These are phyloP conservation scores for Yamadazyma mexicana DNA, from an alignment of 1,139 yeast species.

Conservation along the genomic window DNA sequence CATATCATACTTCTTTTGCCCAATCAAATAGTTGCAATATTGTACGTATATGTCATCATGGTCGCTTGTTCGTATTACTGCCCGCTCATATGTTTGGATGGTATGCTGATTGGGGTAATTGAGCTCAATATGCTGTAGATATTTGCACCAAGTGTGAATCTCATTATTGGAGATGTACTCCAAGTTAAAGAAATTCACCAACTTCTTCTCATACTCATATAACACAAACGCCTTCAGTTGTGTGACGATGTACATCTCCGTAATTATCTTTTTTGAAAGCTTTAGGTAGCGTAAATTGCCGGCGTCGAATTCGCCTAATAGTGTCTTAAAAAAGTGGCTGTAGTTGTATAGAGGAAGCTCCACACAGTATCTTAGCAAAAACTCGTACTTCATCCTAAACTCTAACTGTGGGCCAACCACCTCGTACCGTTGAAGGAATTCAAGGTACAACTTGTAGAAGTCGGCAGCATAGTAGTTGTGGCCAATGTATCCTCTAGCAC, in stretches of 20 bases:
- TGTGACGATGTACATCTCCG: slow-evolving; percentile 58
- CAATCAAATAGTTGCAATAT: slow-evolving; percentile 49
- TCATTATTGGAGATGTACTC: slow-evolving; percentile 44
- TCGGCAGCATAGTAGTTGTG: slow-evolving; percentile 70
- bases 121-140: slow-evolving; percentile 56
- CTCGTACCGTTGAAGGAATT: slow-evolving; percentile 45
- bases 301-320: slow-evolving; percentile 39
- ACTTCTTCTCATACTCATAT: slow-evolving; percentile 60
- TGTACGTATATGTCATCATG: slow-evolving; percentile 64
- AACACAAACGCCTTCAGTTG: slow-evolving; percentile 61
- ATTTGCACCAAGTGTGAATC: slow-evolving; percentile 57
- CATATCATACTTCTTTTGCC: slow-evolving; percentile 23
- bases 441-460: slow-evolving; percentile 73
- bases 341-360: slow-evolving; percentile 81
- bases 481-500: slow-evolving; percentile 66
- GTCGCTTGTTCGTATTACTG: slow-evolving; percentile 51
- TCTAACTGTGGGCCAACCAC: slow-evolving; percentile 30
- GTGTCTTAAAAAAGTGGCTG: slow-evolving; percentile 49
- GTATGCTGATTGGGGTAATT: slow-evolving; percentile 31
- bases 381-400: slow-evolving; percentile 37
- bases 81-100: slow-evolving; percentile 54
- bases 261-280: slow-evolving; percentile 35
- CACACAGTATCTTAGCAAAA: slow-evolving; percentile 57
- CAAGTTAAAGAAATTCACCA: slow-evolving; percentile 54
- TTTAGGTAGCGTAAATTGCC: slow-evolving; percentile 24